Percentiles rank a stretch among this genome's conserved stretches.
Evolutionary conservation across 169 alveolate species (phyloP).

Genomic region (Prorocentrum cordatum): DNA sequence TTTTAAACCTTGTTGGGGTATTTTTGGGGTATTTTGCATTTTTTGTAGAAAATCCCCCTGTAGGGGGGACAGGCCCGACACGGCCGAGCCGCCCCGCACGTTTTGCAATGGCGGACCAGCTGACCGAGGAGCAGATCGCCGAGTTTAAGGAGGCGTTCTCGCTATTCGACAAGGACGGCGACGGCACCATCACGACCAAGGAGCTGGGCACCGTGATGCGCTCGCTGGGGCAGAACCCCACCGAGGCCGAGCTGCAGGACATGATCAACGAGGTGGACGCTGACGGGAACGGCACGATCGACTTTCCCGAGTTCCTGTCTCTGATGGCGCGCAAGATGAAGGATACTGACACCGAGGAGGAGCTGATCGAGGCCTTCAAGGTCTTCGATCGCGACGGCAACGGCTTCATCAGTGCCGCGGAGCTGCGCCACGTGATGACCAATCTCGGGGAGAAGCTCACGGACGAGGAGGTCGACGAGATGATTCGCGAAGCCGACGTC

Average conservation of each 20-base stretch:
- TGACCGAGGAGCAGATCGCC: conserved; percentile 98
- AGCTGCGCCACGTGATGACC: conserved; percentile 97
- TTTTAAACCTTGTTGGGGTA: background rate
- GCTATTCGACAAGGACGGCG: conserved; percentile 99
- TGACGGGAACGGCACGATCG: conserved; percentile 93
- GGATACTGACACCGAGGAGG: conserved; percentile 98
- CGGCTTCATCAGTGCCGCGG: conserved; percentile 96
- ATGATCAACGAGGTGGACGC: conserved; percentile 91
- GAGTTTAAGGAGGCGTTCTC: conserved; percentile 98
- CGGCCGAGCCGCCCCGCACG: background rate
- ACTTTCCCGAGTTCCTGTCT: conserved; percentile 97
- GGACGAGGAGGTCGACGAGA: conserved; percentile 98
- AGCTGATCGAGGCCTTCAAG: conserved; percentile 95
- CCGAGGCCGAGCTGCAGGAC: conserved; percentile 94
- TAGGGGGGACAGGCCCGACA: no score
- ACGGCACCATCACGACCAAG: conserved; percentile 95
- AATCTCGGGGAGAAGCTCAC: conserved; percentile 97
- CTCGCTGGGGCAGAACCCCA: conserved; percentile 91
- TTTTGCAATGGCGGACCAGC: conserved; percentile 95
- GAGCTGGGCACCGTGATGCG: conserved; percentile 95
- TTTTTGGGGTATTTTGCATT: background rate
- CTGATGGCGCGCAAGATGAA: conserved; percentile 99
- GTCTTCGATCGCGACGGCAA: conserved; percentile 95
- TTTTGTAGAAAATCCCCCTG: background rate
- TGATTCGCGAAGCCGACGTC: conserved; percentile 98